Base-by-base conservation (phyloP, 2,329 filamentous ascomycete species). In the Lizonia empirigonia region DNA sequence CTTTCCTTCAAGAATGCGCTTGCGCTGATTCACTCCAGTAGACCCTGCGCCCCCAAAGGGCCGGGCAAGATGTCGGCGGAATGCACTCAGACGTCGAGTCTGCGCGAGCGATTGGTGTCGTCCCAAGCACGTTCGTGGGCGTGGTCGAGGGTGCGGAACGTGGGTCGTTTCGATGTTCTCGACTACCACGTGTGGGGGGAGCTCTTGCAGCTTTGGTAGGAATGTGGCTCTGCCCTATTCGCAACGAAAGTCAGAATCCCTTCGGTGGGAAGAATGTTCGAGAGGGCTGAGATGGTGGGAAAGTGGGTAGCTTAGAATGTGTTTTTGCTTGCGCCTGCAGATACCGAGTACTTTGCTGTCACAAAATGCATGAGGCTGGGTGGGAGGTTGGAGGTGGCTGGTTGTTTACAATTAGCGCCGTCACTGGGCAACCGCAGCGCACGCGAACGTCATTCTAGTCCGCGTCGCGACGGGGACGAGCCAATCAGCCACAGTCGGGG, bases 41-140 rank as follows among this genome's bases (percentile, higher is more conserved):
- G 44, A 53, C 70, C 73, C 68, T 64, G 72, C 72, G 73, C 72
- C 73, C 73, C 65, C 70, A 67, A 63, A 70, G 73, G 74, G 72
- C 72, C 67, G 72, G 71, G 71, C 59, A 55, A 51, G 53, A 45
- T 42, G 60, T 57, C 55, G 64, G 58, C 40, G 64, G 63, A 66
- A 67, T 70, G 68, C 70, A 69, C 58, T 66, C 68, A 63, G 62
- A 51, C 56, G 36, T 40, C 15, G 41, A 59, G 48, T 49, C 29
- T 50, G 48, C 47, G 59, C 59, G 62, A 56, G 63, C 58, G 59
- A 58, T 51, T 55, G 59, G 54, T 50, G 51, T 53, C 50, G 58
- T 62, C 50, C 54, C 55, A 53, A 56, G 57, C 50, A 59, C 55
- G 57, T 49, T 34, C n/a, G 42, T 39, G 47, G 40, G 58, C 53